Evolutionary conservation across 352 stramenopile genomes (phyloP).

Genomic region (Phytophthora europaea): DNA sequence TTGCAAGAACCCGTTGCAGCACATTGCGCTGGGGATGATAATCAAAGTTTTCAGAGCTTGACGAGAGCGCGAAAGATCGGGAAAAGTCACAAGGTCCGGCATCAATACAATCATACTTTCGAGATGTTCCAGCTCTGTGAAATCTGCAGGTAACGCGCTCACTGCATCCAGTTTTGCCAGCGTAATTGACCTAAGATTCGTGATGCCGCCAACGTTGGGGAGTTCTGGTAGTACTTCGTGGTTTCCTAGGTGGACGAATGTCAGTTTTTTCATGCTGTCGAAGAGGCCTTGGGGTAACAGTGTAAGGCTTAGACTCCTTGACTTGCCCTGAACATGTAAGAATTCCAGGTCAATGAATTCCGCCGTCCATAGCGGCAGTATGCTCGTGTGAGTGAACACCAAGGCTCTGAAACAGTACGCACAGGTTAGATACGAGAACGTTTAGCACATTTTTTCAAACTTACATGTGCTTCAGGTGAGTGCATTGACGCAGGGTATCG

Average conservation of each 20-base stretch:
- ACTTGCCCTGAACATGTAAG: constrained; percentile 50
- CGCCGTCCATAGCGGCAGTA: constrained; percentile 38
- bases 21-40: constrained; percentile 18
- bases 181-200: constrained; percentile 39
- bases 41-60: constrained; percentile 25
- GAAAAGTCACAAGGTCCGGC: constrained; percentile 23
- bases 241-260: constrained; percentile 43
- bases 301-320: constrained; percentile 17
- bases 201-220: constrained; percentile 33
- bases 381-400: constrained; percentile 38
- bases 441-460: not conserved
- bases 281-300: constrained; percentile 39
- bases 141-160: constrained; percentile 21
- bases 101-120: constrained; percentile 37
- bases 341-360: constrained; percentile 47
- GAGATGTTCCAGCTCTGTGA: constrained; percentile 31
- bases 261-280: constrained; percentile 36
- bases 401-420: constrained; percentile 27
- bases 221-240: constrained; percentile 29
- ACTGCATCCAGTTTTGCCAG: constrained; percentile 31
- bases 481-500: constrained; percentile 33
- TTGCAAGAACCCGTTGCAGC: constrained; percentile 48
- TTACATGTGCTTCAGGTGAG: constrained; percentile 47
- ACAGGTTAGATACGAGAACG: not conserved
- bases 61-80: constrained; percentile 29